These are phyloP conservation scores for Nelumbo lutea DNA, from an alignment of 164 flowering plant species.

Conservation along the genomic window DNA sequence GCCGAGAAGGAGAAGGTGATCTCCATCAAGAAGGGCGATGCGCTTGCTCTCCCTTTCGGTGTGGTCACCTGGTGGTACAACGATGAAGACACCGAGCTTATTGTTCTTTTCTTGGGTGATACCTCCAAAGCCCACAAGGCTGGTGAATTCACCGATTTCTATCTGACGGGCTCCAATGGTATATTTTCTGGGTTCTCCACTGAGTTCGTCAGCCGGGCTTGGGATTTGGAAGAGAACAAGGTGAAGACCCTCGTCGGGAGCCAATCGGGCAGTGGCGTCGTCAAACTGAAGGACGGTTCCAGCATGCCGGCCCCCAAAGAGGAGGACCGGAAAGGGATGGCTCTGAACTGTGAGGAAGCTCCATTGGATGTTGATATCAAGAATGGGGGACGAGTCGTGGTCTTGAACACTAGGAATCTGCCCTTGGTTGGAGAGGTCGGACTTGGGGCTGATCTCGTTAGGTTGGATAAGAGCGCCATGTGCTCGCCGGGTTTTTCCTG, in stretches of 20 bases:
- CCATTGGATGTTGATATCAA: constrained; percentile 73
- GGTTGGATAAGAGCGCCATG: constrained; percentile 65
- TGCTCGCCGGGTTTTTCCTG: constrained; percentile 92
- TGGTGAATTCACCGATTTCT: constrained; percentile 73
- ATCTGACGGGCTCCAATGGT: constrained; percentile 58
- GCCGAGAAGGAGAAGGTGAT: constrained; percentile 62
- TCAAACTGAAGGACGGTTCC: constrained; percentile 32
- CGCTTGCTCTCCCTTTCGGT: constrained; percentile 78
- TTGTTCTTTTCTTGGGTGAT: constrained; percentile 70
- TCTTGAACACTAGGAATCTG: constrained; percentile 62
- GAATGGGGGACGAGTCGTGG: constrained; percentile 69
- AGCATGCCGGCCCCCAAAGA: constrained; percentile 55
- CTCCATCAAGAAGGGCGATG: constrained; percentile 73
- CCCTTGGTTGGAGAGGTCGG: constrained; percentile 85
- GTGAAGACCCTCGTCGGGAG: constrained; percentile 49
- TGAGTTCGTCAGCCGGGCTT: constrained; percentile 71
- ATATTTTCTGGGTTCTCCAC: constrained; percentile 74
- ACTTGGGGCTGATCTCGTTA: constrained; percentile 84
- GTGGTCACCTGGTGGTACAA: constrained; percentile 86
- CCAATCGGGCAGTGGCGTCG: constrained; percentile 49
- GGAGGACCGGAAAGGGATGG: constrained; percentile 56
- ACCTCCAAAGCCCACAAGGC: constrained; percentile 64
- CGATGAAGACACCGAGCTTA: constrained; percentile 63
- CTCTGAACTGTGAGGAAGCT: constrained; percentile 67
- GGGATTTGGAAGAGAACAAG: constrained; percentile 51